Evolutionary conservation across 1,139 yeast species (phyloP).

Genomic region (Chernovozyma sophiae-reginae): DNA sequence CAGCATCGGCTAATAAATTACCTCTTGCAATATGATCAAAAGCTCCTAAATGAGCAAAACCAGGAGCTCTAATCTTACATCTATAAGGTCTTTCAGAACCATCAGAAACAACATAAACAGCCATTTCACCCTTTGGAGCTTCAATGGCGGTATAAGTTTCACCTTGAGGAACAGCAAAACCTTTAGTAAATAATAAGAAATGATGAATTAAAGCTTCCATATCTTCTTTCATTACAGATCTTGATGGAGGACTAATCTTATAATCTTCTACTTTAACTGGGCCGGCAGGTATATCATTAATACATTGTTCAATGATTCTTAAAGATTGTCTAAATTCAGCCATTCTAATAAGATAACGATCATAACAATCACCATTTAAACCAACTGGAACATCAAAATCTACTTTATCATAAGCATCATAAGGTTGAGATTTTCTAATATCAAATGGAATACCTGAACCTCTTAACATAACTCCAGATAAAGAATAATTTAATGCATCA

Average conservation of each 20-base stretch:
- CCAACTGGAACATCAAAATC: constrained; percentile 90
- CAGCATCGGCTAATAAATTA: constrained; percentile 87
- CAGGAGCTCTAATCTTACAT: constrained; percentile 92
- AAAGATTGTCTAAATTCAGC: constrained; percentile 89
- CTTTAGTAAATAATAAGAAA: constrained; percentile 82
- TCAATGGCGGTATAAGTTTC: constrained; percentile 90
- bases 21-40: constrained; percentile 85
- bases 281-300: constrained; percentile 89
- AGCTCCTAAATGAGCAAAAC: constrained; percentile 86
- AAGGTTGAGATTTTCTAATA: constrained; percentile 82
- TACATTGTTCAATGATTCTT: constrained; percentile 85
- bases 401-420: constrained; percentile 83
- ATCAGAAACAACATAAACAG: constrained; percentile 82
- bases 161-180: constrained; percentile 85
- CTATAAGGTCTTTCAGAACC: constrained; percentile 89
- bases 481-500: constrained; percentile 77
- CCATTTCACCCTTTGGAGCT: constrained; percentile 97
- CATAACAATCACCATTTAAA: constrained; percentile 85
- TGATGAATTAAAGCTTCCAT: constrained; percentile 93
- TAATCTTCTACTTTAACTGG: constrained; percentile 90
- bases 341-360: constrained; percentile 85
- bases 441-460: constrained; percentile 90
- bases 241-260: constrained; percentile 81
- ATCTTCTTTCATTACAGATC: constrained; percentile 81
- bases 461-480: constrained; percentile 87